Base-by-base conservation (phyloP, 2,329 filamentous ascomycete species). In the Diaporthe caulivora region DNA sequence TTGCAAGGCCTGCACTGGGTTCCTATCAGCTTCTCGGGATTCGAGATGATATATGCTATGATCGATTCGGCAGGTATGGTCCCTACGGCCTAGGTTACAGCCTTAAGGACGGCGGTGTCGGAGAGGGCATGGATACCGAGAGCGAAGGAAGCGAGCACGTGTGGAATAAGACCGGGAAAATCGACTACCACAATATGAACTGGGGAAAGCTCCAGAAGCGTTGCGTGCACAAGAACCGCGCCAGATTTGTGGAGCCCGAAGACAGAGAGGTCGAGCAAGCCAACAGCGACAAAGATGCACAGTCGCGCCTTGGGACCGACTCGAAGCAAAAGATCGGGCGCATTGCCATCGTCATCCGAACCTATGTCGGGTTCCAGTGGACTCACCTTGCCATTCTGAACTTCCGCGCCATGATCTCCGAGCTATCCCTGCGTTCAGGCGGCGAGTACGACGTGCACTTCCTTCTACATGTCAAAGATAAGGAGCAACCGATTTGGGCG, bases 21-120 rank as follows among this genome's bases (percentile, higher is more conserved):
- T 95, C 93, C 0, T 92, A 97, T 80, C 87, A 91, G 18, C 81
- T 95, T 58, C 84, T 98, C 6, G 95, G 94, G 0, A 82, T 97
- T 53, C 87, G 92, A 29, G 89, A 95, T 75, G 92, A 97, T 78
- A 86, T 97, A 18, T 98, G 95, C 83, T 97, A 97, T 80, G 95
- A 98, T 79, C 90, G 95, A 8, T 97, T 95, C 80, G 94, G 94
- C 24, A 90, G 95, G 60, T 90, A 96, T 49, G 95, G 94, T 0
- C 93, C 95, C 0, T 98, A 98, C 79, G 95, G 95, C 0, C 85
- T 95, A 53, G 95, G 95, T n/a, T 97, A 97, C 82, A 90, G 89
- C 78, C 87, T 89, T 74, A 89, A 91, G 71, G 89, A 90, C 76
- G 95, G 95, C 18, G 95, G 95, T 29, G 83, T 90, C 0, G 90